Percentiles rank a stretch among this genome's conserved stretches.
phyloP scores from a whole-genome alignment of 257 asterid species.

The Solanum chmielewskii region DNA sequence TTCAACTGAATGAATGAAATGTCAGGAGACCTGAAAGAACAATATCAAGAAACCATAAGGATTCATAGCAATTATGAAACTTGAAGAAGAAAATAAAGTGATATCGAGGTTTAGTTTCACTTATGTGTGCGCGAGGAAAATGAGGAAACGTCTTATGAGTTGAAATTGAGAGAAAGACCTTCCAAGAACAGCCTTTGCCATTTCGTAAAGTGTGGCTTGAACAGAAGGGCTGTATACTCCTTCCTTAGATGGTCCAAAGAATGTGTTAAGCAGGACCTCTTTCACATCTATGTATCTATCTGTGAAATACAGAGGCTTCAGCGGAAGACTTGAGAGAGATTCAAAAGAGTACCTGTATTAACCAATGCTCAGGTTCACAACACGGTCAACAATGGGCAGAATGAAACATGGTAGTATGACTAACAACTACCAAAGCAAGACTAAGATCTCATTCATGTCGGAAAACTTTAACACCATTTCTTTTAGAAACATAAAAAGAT shows the following conservation, averaged over 20 bases:
- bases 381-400: neutral
- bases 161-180: conserved; percentile 28
- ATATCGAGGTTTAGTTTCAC: neutral
- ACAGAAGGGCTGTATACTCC: conserved; percentile 98
- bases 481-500: neutral
- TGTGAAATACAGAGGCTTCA: conserved; percentile 38
- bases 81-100: neutral
- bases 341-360: conserved; percentile 58
- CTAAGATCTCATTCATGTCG: neutral
- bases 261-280: conserved; percentile 47
- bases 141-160: neutral
- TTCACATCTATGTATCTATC: conserved; percentile 62
- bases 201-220: conserved; percentile 72
- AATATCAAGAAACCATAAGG: conserved; percentile 1
- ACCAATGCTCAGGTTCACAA: neutral
- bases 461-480: neutral
- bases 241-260: conserved; percentile 64
- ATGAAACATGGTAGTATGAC: neutral
- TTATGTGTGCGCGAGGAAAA: neutral
- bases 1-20: conserved; percentile 51
- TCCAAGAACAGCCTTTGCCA: conserved; percentile 78
- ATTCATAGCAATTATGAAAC: neutral
- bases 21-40: conserved; percentile 65
- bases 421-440: neutral
- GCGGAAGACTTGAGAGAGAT: conserved; percentile 51